Evolutionary conservation across 2,329 filamentous ascomycete species (phyloP).

Genomic region (Albifimbria verrucaria): DNA sequence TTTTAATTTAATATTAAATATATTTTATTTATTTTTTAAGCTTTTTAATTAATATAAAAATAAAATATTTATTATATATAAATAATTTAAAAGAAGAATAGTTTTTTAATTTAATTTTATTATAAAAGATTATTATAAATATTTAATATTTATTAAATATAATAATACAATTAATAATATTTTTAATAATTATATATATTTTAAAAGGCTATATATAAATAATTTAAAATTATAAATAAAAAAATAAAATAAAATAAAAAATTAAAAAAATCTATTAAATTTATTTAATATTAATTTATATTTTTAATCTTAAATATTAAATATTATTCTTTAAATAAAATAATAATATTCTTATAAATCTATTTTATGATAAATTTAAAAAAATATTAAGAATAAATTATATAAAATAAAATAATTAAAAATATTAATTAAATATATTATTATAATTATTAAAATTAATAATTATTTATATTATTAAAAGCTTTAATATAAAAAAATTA

Average conservation of each 20-base stretch:
- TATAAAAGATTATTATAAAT: neutral
- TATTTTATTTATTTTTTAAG: too few relatives aligned
- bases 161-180: neutral
- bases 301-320: neutral
- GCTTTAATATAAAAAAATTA: too few relatives aligned
- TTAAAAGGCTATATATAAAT: neutral
- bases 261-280: neutral
- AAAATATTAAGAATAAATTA: neutral
- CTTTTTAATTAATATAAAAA: too few relatives aligned
- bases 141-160: neutral
- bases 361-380: neutral
- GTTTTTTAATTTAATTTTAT: neutral
- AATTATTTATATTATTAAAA: too few relatives aligned
- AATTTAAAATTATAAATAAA: neutral
- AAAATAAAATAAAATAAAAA: neutral
- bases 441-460: neutral
- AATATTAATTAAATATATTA: neutral
- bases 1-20: too few relatives aligned
- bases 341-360: neutral
- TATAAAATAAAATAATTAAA: neutral
- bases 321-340: neutral
- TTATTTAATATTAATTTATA: neutral
- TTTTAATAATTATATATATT: neutral
- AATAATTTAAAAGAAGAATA: neutral
- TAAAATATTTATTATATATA: too few relatives aligned